Evolutionary conservation across 2,329 filamentous ascomycete genomes (phyloP), one percentile per base, ranked within the genome.

Genomic region (Aspergillus quadricinctus): DNA sequence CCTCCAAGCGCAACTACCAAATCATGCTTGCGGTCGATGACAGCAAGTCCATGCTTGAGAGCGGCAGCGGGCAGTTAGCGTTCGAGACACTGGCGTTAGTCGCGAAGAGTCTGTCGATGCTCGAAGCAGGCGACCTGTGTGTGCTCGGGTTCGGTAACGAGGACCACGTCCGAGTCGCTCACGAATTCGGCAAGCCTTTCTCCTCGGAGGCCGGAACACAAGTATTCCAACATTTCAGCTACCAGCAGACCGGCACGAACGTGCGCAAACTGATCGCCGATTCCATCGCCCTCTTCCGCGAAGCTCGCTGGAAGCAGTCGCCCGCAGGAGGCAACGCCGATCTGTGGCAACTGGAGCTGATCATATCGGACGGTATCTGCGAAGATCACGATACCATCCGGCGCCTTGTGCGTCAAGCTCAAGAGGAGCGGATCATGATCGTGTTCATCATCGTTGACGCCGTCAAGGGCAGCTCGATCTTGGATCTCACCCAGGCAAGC

Each of bases 11-110:
- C 43, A 88, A 88, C 56, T 99, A 99, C 76, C 95, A 99, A 75
- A 95, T 99, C 73, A 86, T 99, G 78, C 88, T 99, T 50, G 95
- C 94, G 41, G 91, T 99, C 40, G 94, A 99, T 73, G 94, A 99
- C 78, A 93, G 88, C 67, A 90, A 89, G 73, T 92, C 87, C 58
- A 99, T 99, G 94, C 87, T 89, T 17, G 92, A 96, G 70, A 85
- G 83, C 25, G 83, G 84, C 2, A 88, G 88, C 9, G 89, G 88
- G 45, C 82, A 84, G 19, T 83, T 99, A 3, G 94, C 94, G 0
- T 91, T 99, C 70, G 92, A 97, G 70, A 97, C 93, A 0, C 85
- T 99, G 3, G 92, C 95, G 29, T 89, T 99, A 74, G 88, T 99
- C 9, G 88, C 91, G 4, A 88, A 91, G 59, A 88, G 88, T 23